Conservation (phyloP, 23 red algal species). For the Agarophyton chilense region DNA sequence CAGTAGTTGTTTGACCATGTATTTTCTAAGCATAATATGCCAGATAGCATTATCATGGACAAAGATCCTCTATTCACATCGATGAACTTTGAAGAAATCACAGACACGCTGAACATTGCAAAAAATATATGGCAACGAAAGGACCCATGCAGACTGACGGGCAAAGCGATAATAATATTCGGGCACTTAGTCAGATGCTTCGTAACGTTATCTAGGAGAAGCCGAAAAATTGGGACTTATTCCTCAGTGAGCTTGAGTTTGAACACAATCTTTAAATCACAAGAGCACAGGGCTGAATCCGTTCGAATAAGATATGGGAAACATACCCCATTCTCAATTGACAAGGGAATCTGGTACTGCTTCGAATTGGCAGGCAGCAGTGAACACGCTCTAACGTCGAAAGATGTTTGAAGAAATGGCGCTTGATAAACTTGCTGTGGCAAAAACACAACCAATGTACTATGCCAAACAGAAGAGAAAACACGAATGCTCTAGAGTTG, state of each 20-base stretch:
- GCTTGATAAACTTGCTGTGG: neutral
- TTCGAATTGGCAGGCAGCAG: neutral
- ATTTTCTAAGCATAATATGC: slow-evolving; percentile 13
- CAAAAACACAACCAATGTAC: neutral
- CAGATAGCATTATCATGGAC: neutral
- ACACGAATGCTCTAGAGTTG: neutral
- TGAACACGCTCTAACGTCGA: neutral
- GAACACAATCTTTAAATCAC: slow-evolving; percentile 1
- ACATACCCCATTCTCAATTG: neutral
- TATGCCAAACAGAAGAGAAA: slow-evolving; percentile 12
- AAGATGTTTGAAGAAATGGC: neutral
- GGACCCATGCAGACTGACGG: slow-evolving; percentile 23
- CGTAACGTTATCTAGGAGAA: too few relatives aligned
- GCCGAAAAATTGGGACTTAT: neutral
- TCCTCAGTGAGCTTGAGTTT: neutral
- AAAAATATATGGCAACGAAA: neutral
- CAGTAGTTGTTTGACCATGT: too few relatives aligned
- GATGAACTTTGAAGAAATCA: too few relatives aligned
- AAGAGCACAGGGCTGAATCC: slow-evolving; percentile 8
- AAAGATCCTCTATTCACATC: slow-evolving; percentile 12
- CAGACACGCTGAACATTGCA: too few relatives aligned
- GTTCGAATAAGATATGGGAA: slow-evolving; percentile 29
- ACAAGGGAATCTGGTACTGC: neutral
- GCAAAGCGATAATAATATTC: neutral
- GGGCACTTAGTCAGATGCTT: neutral